Conservation (phyloP, 1,284 basidiomycete genomes). For the Ceratorhiza oryzae-sativae region DNA sequence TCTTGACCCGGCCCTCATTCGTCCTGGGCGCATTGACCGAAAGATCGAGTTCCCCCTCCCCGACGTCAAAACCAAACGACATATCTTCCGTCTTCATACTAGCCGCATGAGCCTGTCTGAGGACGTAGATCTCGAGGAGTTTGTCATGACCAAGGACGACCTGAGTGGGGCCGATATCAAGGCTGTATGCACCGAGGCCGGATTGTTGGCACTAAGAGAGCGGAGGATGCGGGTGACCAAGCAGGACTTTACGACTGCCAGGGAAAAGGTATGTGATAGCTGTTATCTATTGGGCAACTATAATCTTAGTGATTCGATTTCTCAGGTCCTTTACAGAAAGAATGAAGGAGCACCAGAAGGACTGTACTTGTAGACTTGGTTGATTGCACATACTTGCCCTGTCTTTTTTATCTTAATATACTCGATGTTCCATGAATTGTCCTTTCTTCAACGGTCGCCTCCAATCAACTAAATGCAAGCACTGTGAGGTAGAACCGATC, state of each 20-base stretch:
- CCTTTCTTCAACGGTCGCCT: not conserved
- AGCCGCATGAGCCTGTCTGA: slow-evolving; percentile 91
- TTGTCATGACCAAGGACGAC: slow-evolving; percentile 96
- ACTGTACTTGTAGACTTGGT: slow-evolving; percentile 65
- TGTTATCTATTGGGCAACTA: not conserved
- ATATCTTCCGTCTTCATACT: slow-evolving; percentile 98
- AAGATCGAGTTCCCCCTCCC: slow-evolving; percentile 98
- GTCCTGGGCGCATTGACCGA: slow-evolving; percentile 97
- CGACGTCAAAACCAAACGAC: slow-evolving; percentile 95
- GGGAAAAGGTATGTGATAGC: slow-evolving; percentile 75
- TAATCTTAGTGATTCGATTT: not conserved
- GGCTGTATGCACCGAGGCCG: slow-evolving; percentile 96
- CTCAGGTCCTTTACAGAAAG: slow-evolving; percentile 85
- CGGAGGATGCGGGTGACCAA: slow-evolving; percentile 55
- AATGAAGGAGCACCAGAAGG: slow-evolving; percentile 92
- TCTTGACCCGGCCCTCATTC: slow-evolving; percentile 91
- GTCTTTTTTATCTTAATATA: slow-evolving; percentile 20
- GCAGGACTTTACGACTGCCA: slow-evolving; percentile 82
- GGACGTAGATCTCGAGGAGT: slow-evolving; percentile 97
- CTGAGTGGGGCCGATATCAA: slow-evolving; percentile 98
- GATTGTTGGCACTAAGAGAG: slow-evolving; percentile 91
- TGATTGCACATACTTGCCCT: not conserved
- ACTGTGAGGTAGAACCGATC: not conserved
- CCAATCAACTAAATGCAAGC: not conserved
- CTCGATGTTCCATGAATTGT: not conserved